These are phyloP conservation scores for Hypoxylon rickii DNA, from an alignment of 495 filamentous ascomycete genomes.

Conservation along the genomic window DNA sequence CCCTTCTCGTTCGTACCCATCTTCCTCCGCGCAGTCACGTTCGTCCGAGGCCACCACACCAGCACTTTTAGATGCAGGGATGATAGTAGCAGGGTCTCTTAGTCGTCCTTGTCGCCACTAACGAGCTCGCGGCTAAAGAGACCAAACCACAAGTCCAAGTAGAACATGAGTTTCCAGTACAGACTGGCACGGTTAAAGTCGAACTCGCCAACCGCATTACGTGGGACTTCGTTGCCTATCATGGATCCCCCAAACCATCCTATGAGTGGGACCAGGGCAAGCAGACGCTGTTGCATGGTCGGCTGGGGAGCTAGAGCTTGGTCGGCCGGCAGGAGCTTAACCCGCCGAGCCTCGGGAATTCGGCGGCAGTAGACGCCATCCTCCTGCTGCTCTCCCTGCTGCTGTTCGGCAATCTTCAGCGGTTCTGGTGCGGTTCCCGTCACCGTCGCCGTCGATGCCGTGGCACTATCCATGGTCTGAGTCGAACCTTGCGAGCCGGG, in stretches of 20 bases:
- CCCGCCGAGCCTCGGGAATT: conserved; percentile 55
- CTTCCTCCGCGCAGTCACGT: too few relatives aligned
- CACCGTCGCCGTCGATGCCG: conserved; percentile 66
- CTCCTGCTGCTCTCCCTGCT: neutral
- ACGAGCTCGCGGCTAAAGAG: conserved; percentile 56
- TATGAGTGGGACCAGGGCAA: conserved; percentile 65
- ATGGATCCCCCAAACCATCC: conserved; percentile 76
- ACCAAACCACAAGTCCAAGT: conserved; percentile 51
- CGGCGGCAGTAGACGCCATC: conserved; percentile 43
- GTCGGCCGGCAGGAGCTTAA: conserved; percentile 56
- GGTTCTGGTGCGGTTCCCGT: conserved; percentile 41
- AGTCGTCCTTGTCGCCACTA: conserved; percentile 56
- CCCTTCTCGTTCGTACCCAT: too few relatives aligned
- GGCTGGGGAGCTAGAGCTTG: conserved; percentile 70
- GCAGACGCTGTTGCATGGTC: conserved; percentile 61
- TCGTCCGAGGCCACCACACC: too few relatives aligned
- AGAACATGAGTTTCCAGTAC: conserved; percentile 72
- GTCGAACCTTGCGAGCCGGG: conserved; percentile 51
- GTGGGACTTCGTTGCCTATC: conserved; percentile 77
- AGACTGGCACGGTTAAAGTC: conserved; percentile 74
- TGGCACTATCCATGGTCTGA: conserved; percentile 53
- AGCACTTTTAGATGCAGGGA: neutral
- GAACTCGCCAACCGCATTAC: conserved; percentile 78
- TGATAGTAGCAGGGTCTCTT: neutral
- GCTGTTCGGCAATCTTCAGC: conserved; percentile 30